A percentile compares a stretch with the other conserved stretches of the same genome.
phyloP scores from a whole-genome alignment of 345 rosid species.

The Melastoma malabathricum region DNA sequence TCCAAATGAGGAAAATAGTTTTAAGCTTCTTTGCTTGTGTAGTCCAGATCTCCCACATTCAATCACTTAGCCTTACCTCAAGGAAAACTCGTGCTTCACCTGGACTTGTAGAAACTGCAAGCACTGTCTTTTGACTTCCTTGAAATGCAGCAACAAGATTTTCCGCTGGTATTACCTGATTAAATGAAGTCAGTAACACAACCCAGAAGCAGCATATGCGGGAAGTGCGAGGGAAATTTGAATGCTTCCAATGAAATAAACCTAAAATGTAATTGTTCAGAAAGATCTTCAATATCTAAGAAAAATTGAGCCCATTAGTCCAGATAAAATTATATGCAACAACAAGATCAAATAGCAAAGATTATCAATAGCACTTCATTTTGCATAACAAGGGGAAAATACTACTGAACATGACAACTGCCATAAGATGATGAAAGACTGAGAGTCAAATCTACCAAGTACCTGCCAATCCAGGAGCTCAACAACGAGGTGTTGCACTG shows the following conservation, averaged over 20 bases:
- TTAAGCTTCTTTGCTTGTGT: too few species aligned
- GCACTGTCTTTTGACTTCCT: conserved; percentile 58
- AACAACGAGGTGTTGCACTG: conserved; percentile 36
- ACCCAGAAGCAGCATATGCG: not conserved
- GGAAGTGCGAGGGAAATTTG: not conserved
- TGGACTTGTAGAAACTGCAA: conserved; percentile 50
- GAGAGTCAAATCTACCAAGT: not conserved
- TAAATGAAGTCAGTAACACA: conserved; percentile 6
- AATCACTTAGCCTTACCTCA: conserved; percentile 27
- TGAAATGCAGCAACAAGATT: conserved; percentile 74
- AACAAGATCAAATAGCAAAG: too few species aligned
- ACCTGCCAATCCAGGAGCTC: conserved; percentile 82
- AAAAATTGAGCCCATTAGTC: too few species aligned
- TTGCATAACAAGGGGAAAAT: not conserved
- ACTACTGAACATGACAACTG: not conserved
- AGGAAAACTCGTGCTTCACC: conserved; percentile 58
- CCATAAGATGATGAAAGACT: not conserved
- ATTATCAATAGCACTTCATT: too few species aligned
- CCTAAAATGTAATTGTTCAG: too few species aligned
- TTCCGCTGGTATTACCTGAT: conserved; percentile 75
- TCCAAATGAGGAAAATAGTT: too few species aligned
- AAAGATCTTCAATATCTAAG: too few species aligned
- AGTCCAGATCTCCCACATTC: not conserved
- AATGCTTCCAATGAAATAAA: not conserved
- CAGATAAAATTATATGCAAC: too few species aligned